A percentile compares a stretch with the other conserved stretches of the same genome.
phyloP scores from a whole-genome alignment of 345 rosid genomes.

The Lepidium sativum region DNA sequence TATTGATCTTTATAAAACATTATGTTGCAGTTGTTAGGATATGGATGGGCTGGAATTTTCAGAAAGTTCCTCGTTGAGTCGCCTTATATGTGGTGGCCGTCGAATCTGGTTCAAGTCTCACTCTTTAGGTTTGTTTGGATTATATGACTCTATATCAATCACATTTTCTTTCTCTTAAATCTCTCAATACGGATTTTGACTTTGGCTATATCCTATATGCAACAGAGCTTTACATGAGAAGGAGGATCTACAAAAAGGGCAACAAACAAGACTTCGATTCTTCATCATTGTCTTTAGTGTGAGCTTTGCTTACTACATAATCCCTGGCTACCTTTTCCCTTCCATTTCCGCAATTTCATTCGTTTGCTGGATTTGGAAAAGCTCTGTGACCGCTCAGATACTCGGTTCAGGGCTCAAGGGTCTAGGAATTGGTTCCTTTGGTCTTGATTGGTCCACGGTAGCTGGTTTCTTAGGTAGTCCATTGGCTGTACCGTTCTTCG shows the following conservation, averaged over 20 bases:
- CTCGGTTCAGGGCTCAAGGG: constrained; percentile 55
- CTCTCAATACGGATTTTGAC: background rate
- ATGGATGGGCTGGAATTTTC: constrained; percentile 83
- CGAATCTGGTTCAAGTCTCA: constrained; percentile 72
- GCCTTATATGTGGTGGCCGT: constrained; percentile 93
- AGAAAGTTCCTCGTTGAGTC: constrained; percentile 62
- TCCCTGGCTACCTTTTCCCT: constrained; percentile 67
- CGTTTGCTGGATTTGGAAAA: constrained; percentile 67
- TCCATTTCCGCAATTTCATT: constrained; percentile 57
- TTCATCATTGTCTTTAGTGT: constrained; percentile 44
- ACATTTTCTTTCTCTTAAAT: background rate
- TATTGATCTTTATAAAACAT: background rate
- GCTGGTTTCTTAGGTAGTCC: too few species aligned
- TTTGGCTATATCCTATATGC: background rate
- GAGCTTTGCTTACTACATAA: constrained; percentile 62
- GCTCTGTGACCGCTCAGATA: constrained; percentile 52
- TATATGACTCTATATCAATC: background rate
- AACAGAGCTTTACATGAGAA: constrained; percentile 64
- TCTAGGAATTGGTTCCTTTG: too few species aligned
- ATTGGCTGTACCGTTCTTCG: too few species aligned
- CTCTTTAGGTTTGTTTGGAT: constrained; percentile 51
- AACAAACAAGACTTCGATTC: constrained; percentile 55
- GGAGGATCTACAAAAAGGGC: constrained; percentile 44
- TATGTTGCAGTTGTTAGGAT: constrained; percentile 58
- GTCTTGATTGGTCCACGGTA: too few species aligned